These are phyloP conservation scores for Salix koriyanagi DNA, from an alignment of 345 rosid species.

Conservation along the genomic window DNA sequence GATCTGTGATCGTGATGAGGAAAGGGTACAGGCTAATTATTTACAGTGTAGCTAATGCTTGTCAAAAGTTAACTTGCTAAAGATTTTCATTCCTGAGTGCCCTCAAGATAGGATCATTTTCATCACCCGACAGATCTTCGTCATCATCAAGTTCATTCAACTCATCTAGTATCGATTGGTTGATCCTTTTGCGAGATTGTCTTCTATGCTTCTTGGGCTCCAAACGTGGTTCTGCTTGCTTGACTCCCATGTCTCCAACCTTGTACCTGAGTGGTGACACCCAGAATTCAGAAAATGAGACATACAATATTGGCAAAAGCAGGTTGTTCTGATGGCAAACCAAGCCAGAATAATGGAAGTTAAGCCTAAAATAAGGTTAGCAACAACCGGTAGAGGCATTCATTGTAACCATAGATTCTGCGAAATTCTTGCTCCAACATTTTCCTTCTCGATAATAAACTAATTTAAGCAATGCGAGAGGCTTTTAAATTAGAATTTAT, in stretches of 20 bases:
- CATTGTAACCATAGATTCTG: neutral
- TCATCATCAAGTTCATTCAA: slow-evolving; percentile 58
- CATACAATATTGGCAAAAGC: neutral
- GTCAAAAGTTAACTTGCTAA: neutral
- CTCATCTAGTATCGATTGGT: slow-evolving; percentile 60
- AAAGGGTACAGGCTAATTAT: neutral
- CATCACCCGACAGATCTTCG: slow-evolving; percentile 33
- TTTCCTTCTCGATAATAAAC: neutral
- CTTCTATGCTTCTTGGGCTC: slow-evolving; percentile 81
- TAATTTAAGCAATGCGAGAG: neutral
- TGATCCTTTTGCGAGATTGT: slow-evolving; percentile 65
- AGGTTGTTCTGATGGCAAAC: neutral
- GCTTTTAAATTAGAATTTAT: neutral
- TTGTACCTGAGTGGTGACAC: slow-evolving; percentile 51
- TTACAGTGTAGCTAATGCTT: neutral
- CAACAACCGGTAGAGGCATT: neutral
- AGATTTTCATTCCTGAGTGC: slow-evolving; percentile 51
- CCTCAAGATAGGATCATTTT: slow-evolving; percentile 51
- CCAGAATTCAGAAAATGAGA: neutral
- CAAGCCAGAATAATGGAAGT: neutral
- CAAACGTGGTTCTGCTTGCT: slow-evolving; percentile 80
- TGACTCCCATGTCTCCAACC: slow-evolving; percentile 67
- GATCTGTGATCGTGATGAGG: too few species aligned
- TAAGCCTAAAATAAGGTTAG: neutral
- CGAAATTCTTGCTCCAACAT: neutral